Evolutionary conservation across 2,329 filamentous ascomycete species (phyloP).

Genomic region (Cryphonectria carpinicola): DNA sequence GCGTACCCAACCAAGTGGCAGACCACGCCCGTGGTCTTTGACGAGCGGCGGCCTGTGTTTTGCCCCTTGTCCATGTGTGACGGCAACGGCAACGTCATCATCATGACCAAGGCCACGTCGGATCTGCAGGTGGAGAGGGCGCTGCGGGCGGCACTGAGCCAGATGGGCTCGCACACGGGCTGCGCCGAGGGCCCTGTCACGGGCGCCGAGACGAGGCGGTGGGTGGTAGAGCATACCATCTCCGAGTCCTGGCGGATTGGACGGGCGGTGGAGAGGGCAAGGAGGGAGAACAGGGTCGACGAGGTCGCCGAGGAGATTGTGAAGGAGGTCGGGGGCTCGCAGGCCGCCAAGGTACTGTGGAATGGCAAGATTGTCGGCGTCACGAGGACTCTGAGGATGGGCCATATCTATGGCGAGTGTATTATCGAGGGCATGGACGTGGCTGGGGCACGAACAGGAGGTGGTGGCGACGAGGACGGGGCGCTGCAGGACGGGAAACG

Average conservation of each 20-base stretch:
- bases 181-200: conserved; percentile 53
- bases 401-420: conserved; percentile 63
- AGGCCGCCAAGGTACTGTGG: conserved; percentile 61
- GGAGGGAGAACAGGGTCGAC: conserved; percentile 53
- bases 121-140: conserved; percentile 53
- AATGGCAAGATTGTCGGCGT: conserved; percentile 67
- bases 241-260: conserved; percentile 64
- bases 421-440: conserved; percentile 55
- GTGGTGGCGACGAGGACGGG: conserved; percentile 6
- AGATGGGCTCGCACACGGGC: conserved; percentile 59
- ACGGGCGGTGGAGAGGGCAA: conserved; percentile 58
- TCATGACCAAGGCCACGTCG: conserved; percentile 52
- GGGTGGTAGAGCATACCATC: conserved; percentile 56
- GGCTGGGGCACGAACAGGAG: conserved; percentile 14
- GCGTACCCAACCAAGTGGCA: conserved; percentile 61
- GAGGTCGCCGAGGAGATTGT: conserved; percentile 62
- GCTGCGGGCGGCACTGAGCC: conserved; percentile 54
- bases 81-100: conserved; percentile 55
- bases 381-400: conserved; percentile 57
- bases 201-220: conserved; percentile 53
- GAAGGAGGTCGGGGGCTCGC: conserved; percentile 58
- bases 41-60: conserved; percentile 50
- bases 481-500: conserved; percentile 35
- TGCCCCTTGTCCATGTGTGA: conserved; percentile 53
- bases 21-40: conserved; percentile 57